A percentile compares a stretch with the other conserved stretches of the same genome.
These are phyloP conservation scores for Penicillium sp. DNA, from an alignment of 2,329 filamentous ascomycete species.

Conservation along the genomic window DNA sequence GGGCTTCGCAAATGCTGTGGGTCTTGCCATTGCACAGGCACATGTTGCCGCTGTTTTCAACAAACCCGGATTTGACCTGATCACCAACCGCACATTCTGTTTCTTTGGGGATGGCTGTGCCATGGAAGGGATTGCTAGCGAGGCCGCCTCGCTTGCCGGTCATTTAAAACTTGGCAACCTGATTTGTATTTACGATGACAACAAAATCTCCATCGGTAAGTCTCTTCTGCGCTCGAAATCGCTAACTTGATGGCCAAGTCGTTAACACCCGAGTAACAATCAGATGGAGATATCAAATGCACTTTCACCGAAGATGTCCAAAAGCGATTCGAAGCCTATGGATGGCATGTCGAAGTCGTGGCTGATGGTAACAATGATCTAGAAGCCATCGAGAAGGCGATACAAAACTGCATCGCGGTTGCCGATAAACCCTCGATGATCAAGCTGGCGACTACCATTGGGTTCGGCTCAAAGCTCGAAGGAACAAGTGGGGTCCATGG, in stretches of 20 bases:
- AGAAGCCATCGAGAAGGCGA: slow-evolving; percentile 44
- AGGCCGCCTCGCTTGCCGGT: slow-evolving; percentile 57
- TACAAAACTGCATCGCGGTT: slow-evolving; percentile 45
- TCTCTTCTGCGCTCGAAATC: too few species aligned
- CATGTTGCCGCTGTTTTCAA: slow-evolving; percentile 57
- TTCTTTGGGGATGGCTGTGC: slow-evolving; percentile 59
- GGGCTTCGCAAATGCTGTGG: slow-evolving; percentile 60
- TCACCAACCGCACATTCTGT: slow-evolving; percentile 54
- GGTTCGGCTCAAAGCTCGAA: slow-evolving; percentile 46
- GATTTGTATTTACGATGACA: slow-evolving; percentile 59
- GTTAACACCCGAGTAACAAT: too few species aligned
- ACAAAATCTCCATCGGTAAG: slow-evolving; percentile 48
- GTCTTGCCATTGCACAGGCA: slow-evolving; percentile 58
- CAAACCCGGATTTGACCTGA: slow-evolving; percentile 46
- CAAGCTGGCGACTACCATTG: slow-evolving; percentile 57
- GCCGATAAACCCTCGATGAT: slow-evolving; percentile 55
- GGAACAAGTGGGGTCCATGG: slow-evolving; percentile 27
- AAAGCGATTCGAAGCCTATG: slow-evolving; percentile 56
- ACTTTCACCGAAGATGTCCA: slow-evolving; percentile 57
- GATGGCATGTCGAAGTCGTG: slow-evolving; percentile 57
- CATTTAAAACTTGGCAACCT: slow-evolving; percentile 56
- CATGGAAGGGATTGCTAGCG: slow-evolving; percentile 57
- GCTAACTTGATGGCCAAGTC: too few species aligned
- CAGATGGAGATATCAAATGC: slow-evolving; percentile 56
- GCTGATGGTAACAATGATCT: slow-evolving; percentile 54